phyloP scores from a whole-genome alignment of 1,284 basidiomycete species.

The Boletus nobilissimus region DNA sequence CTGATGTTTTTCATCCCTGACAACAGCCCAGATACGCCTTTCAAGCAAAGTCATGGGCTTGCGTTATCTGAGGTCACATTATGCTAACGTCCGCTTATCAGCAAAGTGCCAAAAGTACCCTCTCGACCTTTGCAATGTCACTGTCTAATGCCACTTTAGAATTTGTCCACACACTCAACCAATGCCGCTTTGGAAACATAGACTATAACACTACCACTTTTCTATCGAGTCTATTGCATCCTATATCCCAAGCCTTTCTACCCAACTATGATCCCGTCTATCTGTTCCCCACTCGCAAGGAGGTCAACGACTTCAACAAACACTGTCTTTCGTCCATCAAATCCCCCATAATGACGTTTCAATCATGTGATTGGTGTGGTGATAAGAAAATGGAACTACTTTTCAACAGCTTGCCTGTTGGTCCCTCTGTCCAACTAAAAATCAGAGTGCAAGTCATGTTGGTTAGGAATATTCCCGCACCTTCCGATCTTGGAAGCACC shows the following conservation, averaged over 20 bases:
- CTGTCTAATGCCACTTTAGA: not conserved
- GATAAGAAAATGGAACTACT: not conserved
- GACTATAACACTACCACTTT: not conserved
- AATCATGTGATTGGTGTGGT: not conserved
- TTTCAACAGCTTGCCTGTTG: not conserved
- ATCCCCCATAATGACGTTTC: not conserved
- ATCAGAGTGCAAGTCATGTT: constrained; percentile 5
- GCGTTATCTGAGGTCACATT: not conserved
- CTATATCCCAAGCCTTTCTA: not conserved
- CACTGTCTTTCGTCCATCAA: not conserved
- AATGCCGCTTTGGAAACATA: not conserved
- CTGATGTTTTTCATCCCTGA: constrained; percentile 14
- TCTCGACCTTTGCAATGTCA: too few relatives aligned
- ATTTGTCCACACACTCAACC: not conserved
- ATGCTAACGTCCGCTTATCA: constrained; percentile 3
- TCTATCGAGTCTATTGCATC: not conserved
- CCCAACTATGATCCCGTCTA: not conserved
- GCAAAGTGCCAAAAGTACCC: not conserved
- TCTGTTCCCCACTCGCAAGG: not conserved
- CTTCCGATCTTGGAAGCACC: too few relatives aligned
- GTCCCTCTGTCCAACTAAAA: not conserved
- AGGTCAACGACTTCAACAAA: not conserved
- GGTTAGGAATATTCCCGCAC: too few relatives aligned
- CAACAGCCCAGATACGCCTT: not conserved
- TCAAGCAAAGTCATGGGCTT: constrained; percentile 3